Conservation (phyloP, 2,329 filamentous ascomycete species). For the Clathrospora elynae region DNA sequence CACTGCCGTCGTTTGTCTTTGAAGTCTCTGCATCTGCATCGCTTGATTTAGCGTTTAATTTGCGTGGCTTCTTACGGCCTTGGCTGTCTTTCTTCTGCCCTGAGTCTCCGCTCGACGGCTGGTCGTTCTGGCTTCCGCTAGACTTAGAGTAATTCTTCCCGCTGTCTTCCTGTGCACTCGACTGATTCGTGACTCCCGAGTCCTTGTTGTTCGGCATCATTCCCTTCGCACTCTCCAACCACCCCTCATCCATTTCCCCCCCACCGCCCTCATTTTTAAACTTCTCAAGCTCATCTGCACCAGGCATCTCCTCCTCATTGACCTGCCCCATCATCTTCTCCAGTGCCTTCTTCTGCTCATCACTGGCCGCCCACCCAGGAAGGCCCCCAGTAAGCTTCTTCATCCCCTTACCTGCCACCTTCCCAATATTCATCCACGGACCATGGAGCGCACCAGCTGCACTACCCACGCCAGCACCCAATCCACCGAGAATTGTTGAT, state of each 20-base stretch:
- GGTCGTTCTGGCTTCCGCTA: neutral
- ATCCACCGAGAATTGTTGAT: constrained; percentile 24
- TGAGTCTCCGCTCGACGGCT: neutral
- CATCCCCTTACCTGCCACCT: constrained; percentile 24
- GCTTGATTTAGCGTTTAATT: constrained; percentile 14
- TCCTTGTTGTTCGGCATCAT: constrained; percentile 17
- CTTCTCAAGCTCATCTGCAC: constrained; percentile 22
- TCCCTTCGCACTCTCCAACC: constrained; percentile 16
- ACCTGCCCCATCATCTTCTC: constrained; percentile 30
- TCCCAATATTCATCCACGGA: constrained; percentile 18
- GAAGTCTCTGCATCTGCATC: neutral
- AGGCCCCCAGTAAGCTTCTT: constrained; percentile 22
- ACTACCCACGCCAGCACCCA: constrained; percentile 26
- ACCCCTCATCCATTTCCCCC: constrained; percentile 13
- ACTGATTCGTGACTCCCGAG: constrained; percentile 3
- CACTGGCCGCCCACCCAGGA: constrained; percentile 24
- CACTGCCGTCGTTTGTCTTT: neutral
- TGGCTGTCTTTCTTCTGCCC: constrained; percentile 1
- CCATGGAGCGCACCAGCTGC: constrained; percentile 27
- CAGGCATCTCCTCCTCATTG: constrained; percentile 23
- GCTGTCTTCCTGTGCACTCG: constrained; percentile 3
- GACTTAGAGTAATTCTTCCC: constrained; percentile 3
- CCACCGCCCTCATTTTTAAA: constrained; percentile 18
- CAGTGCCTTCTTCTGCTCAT: constrained; percentile 24
- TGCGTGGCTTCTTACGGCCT: constrained; percentile 24